Evolutionary conservation across 2,329 filamentous ascomycete species (phyloP), one percentile per base, ranked within the genome.

Genomic region (Colletotrichum sp.): DNA sequence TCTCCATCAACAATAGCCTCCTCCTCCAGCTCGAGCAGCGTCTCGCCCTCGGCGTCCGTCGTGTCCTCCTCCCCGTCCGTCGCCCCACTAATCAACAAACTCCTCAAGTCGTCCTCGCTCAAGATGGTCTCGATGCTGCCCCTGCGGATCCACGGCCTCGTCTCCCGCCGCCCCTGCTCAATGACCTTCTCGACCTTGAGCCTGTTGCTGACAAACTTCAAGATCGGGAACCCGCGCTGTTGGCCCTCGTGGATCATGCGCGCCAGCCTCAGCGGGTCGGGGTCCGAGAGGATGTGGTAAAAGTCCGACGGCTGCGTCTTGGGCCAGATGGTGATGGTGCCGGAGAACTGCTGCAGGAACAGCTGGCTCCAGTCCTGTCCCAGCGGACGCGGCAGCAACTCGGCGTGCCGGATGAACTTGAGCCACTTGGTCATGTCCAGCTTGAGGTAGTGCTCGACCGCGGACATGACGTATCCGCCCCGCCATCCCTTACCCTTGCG

Each of bases 401-500:
- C 97, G 0, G 98, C 90, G 81, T 98, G 95, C 2, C 96, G 93
- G 55, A 98, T 90, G 24, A 99, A 96, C 81, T 97, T 97, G 51
- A 99, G 91, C 95, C 97, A 99, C 86, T 99, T 99, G 79, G 94
- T 97, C 78, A 99, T 89, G 82, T 99, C 97, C 29, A 99, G 91
- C 83, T 98, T 98, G 81, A 99, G 91, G 81, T 97, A 98, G 82
- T 98, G 95, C 83, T 99, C 97, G 8, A 94, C 91, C 0, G 97
- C 96, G 8, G 93, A 96, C 76, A 97, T 96, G 16, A 99, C 89
- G 84, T 98, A 99, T 2, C 97, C 97, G 51, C 97, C 97, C 67
- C 97, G 93, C 97, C 97, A 99, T 70, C 97, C 97, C 61, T 95
- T 93, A 7, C 97, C 97, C 78, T 93, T 93, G 69, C 97, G 94